Conservation (phyloP, 1,284 basidiomycete genomes). For the Cerrena zonata region DNA sequence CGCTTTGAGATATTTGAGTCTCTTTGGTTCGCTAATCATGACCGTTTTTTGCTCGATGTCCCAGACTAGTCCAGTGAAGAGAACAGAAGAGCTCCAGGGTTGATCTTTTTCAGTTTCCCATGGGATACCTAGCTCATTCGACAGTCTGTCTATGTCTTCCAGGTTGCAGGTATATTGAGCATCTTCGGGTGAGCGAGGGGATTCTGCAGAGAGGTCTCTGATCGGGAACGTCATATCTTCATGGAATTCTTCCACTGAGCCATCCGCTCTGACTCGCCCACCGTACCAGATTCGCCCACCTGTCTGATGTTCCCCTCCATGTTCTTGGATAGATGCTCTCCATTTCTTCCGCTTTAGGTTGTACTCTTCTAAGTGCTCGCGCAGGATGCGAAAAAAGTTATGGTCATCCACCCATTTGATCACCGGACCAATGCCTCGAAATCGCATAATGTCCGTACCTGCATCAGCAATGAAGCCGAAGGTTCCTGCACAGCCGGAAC, state of each 20-base stretch:
- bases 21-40: conserved; percentile 12
- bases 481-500: conserved; percentile 5
- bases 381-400: conserved; percentile 8
- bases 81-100: conserved; percentile 6
- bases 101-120: conserved; percentile 21
- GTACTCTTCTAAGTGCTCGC: conserved; percentile 4
- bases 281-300: conserved; percentile 27
- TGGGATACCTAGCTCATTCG: conserved; percentile 17
- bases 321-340: background rate
- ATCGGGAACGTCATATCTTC: conserved; percentile 17
- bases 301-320: conserved; percentile 14
- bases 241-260: conserved; percentile 14
- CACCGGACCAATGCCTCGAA: conserved; percentile 12
- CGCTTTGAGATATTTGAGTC: conserved; percentile 15
- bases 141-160: conserved; percentile 17
- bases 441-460: conserved; percentile 16
- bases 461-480: conserved; percentile 10
- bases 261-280: conserved; percentile 14
- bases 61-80: conserved; percentile 24
- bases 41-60: conserved; percentile 15
- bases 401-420: conserved; percentile 20
- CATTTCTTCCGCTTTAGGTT: conserved; percentile 1
- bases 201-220: conserved; percentile 8
- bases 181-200: conserved; percentile 11
- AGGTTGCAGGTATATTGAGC: conserved; percentile 14